Evolutionary conservation across 345 rosid genomes (phyloP).

Genomic region (Cochlearia excelsa): DNA sequence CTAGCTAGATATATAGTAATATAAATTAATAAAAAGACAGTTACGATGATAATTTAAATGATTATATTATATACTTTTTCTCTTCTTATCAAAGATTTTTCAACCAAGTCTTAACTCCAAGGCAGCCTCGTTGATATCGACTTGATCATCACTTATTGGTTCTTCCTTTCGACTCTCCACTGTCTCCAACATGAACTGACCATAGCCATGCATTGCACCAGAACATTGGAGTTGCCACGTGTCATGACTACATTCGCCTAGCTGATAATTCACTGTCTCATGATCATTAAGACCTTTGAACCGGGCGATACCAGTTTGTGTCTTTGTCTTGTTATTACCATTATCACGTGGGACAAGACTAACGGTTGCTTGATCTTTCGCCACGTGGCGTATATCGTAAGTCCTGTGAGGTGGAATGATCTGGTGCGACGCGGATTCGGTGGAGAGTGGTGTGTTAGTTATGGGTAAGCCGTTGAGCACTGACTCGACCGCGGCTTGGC

Average conservation of each 20-base stretch:
- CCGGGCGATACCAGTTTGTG: slow-evolving; percentile 27
- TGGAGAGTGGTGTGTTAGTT: slow-evolving; percentile 30
- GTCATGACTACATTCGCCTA: slow-evolving; percentile 35
- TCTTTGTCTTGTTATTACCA: slow-evolving; percentile 31
- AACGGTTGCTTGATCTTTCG: slow-evolving; percentile 35
- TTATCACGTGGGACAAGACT: slow-evolving; percentile 20
- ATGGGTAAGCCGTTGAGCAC: slow-evolving; percentile 51
- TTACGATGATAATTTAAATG: background rate
- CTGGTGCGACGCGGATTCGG: slow-evolving; percentile 29
- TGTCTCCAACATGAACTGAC: slow-evolving; percentile 24
- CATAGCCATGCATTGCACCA: slow-evolving; percentile 29
- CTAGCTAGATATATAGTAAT: slow-evolving; percentile 20
- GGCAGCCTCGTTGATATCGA: slow-evolving; percentile 35
- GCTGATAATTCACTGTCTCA: slow-evolving; percentile 19
- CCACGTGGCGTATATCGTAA: slow-evolving; percentile 64
- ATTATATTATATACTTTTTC: background rate
- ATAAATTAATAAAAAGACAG: slow-evolving; percentile 12
- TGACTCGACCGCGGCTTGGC: slow-evolving; percentile 65
- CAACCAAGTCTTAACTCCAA: slow-evolving; percentile 39
- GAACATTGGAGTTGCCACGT: slow-evolving; percentile 28
- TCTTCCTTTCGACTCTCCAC: slow-evolving; percentile 21
- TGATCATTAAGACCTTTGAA: slow-evolving; percentile 27
- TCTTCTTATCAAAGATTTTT: background rate
- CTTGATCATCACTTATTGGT: slow-evolving; percentile 29
- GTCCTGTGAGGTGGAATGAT: slow-evolving; percentile 43